A percentile compares a stretch with the other conserved stretches of the same genome.
These are phyloP conservation scores for Bacidia gigantensis DNA, from an alignment of 495 filamentous ascomycete genomes.

Conservation along the genomic window DNA sequence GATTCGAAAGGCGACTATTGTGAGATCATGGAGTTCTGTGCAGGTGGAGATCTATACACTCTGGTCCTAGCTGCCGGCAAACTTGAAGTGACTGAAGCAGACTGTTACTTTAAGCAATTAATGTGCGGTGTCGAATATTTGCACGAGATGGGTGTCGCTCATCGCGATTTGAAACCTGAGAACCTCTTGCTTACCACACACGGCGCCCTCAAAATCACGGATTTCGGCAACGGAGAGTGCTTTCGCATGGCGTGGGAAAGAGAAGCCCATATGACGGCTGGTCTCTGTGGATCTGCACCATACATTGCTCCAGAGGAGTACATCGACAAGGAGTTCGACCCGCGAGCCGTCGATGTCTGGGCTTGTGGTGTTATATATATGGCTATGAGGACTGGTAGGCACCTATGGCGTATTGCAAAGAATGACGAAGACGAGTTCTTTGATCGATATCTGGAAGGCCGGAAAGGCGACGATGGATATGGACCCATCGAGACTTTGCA, in stretches of 20 bases:
- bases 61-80: constrained; percentile 85
- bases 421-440: constrained; percentile 97
- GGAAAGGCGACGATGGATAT: constrained; percentile 88
- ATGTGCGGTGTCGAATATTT: constrained; percentile 99
- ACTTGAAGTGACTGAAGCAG: constrained; percentile 83
- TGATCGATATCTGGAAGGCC: constrained; percentile 78
- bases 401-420: constrained; percentile 90
- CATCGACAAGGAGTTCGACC: constrained; percentile 86
- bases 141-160: constrained; percentile 98
- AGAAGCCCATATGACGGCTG: constrained; percentile 94
- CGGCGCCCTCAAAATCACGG: constrained; percentile 94
- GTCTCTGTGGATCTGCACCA: constrained; percentile 87
- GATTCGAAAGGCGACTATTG: constrained; percentile 97
- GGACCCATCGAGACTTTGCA: constrained; percentile 91
- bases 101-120: constrained; percentile 98
- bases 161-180: constrained; percentile 94
- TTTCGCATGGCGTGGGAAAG: constrained; percentile 99
- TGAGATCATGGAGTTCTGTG: constrained; percentile 99
- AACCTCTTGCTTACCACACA: constrained; percentile 89
- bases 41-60: constrained; percentile 92
- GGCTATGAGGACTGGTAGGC: constrained; percentile 95
- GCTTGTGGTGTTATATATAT: constrained; percentile 98
- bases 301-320: constrained; percentile 99
- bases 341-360: constrained; percentile 93
- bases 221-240: constrained; percentile 98